Evolutionary conservation across 306 rosid genomes (phyloP).

Genomic region (Echinosophora koreensis): DNA sequence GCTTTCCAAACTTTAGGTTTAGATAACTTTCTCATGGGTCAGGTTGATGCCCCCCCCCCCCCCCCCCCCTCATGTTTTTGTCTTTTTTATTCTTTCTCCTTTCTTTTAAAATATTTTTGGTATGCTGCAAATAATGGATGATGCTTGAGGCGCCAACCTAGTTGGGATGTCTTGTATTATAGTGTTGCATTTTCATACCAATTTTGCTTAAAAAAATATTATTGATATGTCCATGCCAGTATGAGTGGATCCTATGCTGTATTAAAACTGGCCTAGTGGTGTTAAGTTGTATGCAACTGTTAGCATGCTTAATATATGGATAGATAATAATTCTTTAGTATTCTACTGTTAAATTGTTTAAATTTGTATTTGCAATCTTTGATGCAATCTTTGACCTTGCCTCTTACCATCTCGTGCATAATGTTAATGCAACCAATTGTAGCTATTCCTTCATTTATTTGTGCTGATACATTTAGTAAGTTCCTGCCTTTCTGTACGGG

Average conservation of each 20-base stretch:
- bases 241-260: neutral
- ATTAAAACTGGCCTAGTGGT: conserved; percentile 19
- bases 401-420: conserved; percentile 25
- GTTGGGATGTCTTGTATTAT: too few species aligned
- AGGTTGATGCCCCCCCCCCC: too few species aligned
- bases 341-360: conserved; percentile 23
- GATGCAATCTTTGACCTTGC: conserved; percentile 20
- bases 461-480: conserved; percentile 97
- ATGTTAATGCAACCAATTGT: conserved; percentile 86
- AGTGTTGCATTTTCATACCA: too few species aligned
- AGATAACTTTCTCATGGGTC: too few species aligned
- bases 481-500: conserved; percentile 95
- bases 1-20: too few species aligned
- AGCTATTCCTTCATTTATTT: conserved; percentile 95
- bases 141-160: too few species aligned
- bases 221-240: too few species aligned
- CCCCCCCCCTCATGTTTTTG: too few species aligned
- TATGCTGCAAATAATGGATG: too few species aligned
- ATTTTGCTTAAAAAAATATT: too few species aligned
- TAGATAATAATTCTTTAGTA: neutral
- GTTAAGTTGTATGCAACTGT: neutral
- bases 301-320: conserved; percentile 7
- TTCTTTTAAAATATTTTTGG: too few species aligned
- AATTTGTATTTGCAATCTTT: conserved; percentile 20
- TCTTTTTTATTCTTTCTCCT: too few species aligned